Evolutionary conservation across 345 rosid species (phyloP).

Genomic region (Syzygium grande): DNA sequence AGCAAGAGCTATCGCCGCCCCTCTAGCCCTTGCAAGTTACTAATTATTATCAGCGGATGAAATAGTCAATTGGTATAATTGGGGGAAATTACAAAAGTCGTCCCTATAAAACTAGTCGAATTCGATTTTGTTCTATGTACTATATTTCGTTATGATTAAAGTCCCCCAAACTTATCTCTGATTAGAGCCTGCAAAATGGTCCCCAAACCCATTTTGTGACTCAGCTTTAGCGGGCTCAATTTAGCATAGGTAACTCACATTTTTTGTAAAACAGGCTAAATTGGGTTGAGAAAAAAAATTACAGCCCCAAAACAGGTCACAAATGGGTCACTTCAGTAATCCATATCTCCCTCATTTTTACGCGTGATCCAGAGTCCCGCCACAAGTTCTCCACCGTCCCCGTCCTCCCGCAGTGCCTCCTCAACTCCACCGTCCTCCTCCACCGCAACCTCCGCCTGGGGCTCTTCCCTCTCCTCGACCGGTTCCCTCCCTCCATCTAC

Average conservation of each 20-base stretch:
- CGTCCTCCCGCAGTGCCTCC: conserved; percentile 56
- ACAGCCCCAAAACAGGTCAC: too few relatives aligned
- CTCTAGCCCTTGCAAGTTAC: not conserved
- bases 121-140: not conserved
- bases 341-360: too few relatives aligned
- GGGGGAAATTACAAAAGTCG: not conserved
- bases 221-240: too few relatives aligned
- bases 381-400: conserved; percentile 81
- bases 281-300: too few relatives aligned
- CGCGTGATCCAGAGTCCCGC: conserved; percentile 26
- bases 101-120: not conserved
- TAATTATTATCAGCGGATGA: not conserved
- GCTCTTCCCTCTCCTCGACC: conserved; percentile 29
- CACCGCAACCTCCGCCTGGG: conserved; percentile 47
- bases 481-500: conserved; percentile 34
- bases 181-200: not conserved
- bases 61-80: not conserved
- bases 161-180: not conserved
- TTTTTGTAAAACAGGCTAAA: too few relatives aligned
- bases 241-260: too few relatives aligned
- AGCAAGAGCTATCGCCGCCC: not conserved
- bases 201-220: too few relatives aligned
- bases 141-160: not conserved
- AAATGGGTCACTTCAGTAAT: too few relatives aligned
- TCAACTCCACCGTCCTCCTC: conserved; percentile 39